Evolutionary conservation across 139 green algal species (phyloP), one percentile per base, ranked within the genome.

Genomic region (Asterochloris erici): DNA sequence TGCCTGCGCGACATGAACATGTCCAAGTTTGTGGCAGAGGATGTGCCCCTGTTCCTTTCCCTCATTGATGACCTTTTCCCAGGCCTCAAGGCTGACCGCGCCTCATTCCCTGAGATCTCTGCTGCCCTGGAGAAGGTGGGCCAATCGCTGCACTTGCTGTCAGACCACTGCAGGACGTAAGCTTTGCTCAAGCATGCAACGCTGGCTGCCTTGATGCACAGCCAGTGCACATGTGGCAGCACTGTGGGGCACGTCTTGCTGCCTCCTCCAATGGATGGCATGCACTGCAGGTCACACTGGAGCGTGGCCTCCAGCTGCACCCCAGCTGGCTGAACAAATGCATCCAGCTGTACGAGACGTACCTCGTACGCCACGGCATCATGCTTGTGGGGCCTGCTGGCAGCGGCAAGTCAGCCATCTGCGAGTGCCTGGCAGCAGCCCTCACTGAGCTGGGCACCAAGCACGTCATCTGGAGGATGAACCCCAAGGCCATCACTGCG

Each of bases 1-100:
- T 94, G 92, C 79, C 87, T 98, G 82, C 86, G 93, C 60, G 96
- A 99, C 90, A 98, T 98, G 96, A 99, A 99, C 90, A 97, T 98
- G 92, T 94, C 86, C 91, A 99, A 99, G 90, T 98, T 98, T 85
- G 94, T 98, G 82, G 95, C 96, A 10, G 96, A 99, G 87, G 96
- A 99, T 77, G 94, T 98, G 81, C 95, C 95, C 2, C 91, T 98
- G 17, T 99, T 99, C 90, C 88, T 97, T 75, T 94, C 91, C 24
- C 91, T 99, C 63, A 96, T 99, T 78, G 92, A 98, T 77, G 96
- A 99, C 87, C 87, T 99, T 62, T 99, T 99, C 89, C 95, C 95
- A 38, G 91, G 87, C 16, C 88, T 93, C 15, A 94, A 94, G 83
- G 93, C 91, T 23, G 93, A 97, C 60, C 88, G 93, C 21, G 88